Conservation (phyloP, 2,329 filamentous ascomycete species). For the Neopestalotiopsis sp. region DNA sequence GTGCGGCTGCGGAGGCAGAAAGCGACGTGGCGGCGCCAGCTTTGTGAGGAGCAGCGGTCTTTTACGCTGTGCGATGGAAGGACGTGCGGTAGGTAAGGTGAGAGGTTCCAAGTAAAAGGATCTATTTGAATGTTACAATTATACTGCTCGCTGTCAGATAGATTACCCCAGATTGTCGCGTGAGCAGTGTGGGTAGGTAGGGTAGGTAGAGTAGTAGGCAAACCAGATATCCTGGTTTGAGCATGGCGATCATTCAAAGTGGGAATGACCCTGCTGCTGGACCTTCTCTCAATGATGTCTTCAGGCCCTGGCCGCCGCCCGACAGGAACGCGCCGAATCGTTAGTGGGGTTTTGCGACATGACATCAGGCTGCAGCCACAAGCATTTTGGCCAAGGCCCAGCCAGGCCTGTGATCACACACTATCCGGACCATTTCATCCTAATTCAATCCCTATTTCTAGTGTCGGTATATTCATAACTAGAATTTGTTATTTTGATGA, state of each 20-base stretch:
- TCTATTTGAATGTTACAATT: background rate
- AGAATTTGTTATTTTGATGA: no score
- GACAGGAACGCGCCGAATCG: background rate
- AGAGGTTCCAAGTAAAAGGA: background rate
- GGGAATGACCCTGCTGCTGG: background rate
- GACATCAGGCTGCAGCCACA: background rate
- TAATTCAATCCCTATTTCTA: no score
- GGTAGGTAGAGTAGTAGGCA: no score
- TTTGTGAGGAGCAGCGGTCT: constrained; percentile 33
- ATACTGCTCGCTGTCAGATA: background rate
- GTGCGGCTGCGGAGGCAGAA: constrained; percentile 42
- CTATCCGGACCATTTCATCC: no score
- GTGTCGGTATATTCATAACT: no score
- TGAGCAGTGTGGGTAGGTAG: background rate
- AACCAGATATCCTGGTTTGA: background rate
- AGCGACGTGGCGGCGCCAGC: constrained; percentile 49
- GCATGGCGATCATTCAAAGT: background rate
- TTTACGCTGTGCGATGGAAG: background rate
- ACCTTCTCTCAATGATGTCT: background rate
- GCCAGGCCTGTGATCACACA: no score
- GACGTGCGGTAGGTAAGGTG: background rate
- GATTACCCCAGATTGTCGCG: constrained; percentile 1
- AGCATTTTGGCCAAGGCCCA: no score
- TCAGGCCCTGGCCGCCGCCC: background rate
- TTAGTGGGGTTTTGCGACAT: background rate